A percentile compares a stretch with the other conserved stretches of the same genome.
Conservation (phyloP, 176 grass and related monocot genomes). For the Triticum urartu region DNA sequence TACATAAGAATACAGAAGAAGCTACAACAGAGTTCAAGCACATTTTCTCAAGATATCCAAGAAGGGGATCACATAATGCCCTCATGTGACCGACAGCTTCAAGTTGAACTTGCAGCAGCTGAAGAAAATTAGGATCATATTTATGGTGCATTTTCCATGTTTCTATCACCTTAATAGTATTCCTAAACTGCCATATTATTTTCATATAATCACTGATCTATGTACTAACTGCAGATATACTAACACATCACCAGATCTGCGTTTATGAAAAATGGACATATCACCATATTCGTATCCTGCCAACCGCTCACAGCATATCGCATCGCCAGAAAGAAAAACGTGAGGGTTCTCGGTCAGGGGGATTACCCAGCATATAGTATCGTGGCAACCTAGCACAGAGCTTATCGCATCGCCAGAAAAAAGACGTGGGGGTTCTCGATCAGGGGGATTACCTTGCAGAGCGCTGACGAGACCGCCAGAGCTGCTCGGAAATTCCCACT, state of each 20-base stretch:
- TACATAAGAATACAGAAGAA: neutral
- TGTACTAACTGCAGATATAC: neutral
- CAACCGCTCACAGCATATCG: constrained; percentile 28
- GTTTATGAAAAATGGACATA: neutral
- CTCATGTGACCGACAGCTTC: neutral
- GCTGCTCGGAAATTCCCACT: too few relatives aligned
- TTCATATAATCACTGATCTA: neutral
- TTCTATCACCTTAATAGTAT: neutral
- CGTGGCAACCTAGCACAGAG: constrained; percentile 27
- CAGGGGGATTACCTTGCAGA: neutral
- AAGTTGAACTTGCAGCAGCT: neutral
- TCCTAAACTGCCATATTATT: neutral
- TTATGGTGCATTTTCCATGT: neutral
- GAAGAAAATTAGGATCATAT: neutral
- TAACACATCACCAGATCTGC: neutral
- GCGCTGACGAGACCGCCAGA: neutral
- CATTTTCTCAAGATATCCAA: neutral
- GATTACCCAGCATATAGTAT: neutral
- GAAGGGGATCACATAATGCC: neutral
- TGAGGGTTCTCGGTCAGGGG: constrained; percentile 15
- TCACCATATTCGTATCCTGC: constrained; percentile 30
- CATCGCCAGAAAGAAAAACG: too few relatives aligned
- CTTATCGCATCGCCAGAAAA: too few relatives aligned
- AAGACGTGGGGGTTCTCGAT: too few relatives aligned
- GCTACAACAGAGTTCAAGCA: neutral